phyloP scores from a whole-genome alignment of 768 basidiomycete species.

The Roridomyces roridus region DNA sequence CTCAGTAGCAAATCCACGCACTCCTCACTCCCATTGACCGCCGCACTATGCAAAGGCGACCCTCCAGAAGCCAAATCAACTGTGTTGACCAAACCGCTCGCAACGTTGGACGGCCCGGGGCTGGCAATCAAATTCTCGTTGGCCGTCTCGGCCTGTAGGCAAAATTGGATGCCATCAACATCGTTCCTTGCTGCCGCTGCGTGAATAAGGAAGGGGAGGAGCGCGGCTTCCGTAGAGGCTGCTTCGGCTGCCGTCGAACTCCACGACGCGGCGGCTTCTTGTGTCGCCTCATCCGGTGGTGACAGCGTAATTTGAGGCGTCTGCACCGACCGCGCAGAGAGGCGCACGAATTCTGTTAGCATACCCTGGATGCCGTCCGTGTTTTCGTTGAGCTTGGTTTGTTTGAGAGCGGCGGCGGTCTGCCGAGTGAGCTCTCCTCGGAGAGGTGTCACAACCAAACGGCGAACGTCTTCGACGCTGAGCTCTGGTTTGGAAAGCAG shows the following conservation, averaged over 20 bases:
- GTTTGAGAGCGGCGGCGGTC: slow-evolving; percentile 48
- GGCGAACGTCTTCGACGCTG: slow-evolving; percentile 67
- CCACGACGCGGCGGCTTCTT: slow-evolving; percentile 70
- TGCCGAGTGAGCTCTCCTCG: slow-evolving; percentile 86
- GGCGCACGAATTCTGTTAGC: slow-evolving; percentile 71
- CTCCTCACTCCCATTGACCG: slow-evolving; percentile 64
- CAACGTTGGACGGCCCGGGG: slow-evolving; percentile 42
- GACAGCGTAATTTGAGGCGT: slow-evolving; percentile 42
- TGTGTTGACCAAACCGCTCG: slow-evolving; percentile 77
- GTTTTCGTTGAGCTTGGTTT: slow-evolving; percentile 52
- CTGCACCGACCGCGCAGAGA: slow-evolving; percentile 50
- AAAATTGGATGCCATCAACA: slow-evolving; percentile 63
- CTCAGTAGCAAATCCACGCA: slow-evolving; percentile 60
- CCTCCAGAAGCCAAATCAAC: slow-evolving; percentile 73
- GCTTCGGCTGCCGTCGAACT: slow-evolving; percentile 81
- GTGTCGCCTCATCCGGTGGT: slow-evolving; percentile 46
- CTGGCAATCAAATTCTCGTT: slow-evolving; percentile 31
- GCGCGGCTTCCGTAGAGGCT: slow-evolving; percentile 66
- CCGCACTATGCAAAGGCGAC: slow-evolving; percentile 81
- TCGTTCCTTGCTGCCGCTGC: slow-evolving; percentile 80
- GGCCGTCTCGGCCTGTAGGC: slow-evolving; percentile 46
- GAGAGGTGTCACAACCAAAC: slow-evolving; percentile 76
- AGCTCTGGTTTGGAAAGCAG: slow-evolving; percentile 88
- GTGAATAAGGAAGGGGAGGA: slow-evolving; percentile 81
- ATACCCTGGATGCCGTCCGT: slow-evolving; percentile 68